Percentiles rank a stretch among this genome's conserved stretches.
phyloP scores from a whole-genome alignment of 768 basidiomycete species.

The Mycena haematopus region DNA sequence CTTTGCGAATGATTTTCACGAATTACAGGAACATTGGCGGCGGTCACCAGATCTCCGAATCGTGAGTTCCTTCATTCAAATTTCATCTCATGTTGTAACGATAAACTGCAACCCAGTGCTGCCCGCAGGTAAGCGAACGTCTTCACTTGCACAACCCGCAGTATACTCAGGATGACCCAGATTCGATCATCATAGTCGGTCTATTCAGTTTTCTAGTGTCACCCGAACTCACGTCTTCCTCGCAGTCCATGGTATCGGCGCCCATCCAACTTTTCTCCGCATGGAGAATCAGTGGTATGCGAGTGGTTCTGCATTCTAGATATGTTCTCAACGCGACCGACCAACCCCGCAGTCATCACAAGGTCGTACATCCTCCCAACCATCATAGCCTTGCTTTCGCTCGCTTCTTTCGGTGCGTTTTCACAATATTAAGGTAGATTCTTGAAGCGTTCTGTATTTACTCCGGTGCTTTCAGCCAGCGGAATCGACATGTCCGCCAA shows the following conservation, averaged over 20 bases:
- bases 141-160: neutral
- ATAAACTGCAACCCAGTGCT: constrained; percentile 2
- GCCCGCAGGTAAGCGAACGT: constrained; percentile 5
- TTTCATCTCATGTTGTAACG: neutral
- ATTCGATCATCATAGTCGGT: constrained; percentile 20
- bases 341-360: constrained; percentile 14
- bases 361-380: constrained; percentile 10
- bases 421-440: no score
- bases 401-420: constrained; percentile 13
- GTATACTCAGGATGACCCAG: neutral
- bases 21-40: neutral
- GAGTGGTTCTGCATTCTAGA: neutral
- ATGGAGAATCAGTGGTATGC: constrained; percentile 18
- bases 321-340: neutral
- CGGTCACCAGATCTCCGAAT: neutral
- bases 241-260: constrained; percentile 15
- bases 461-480: neutral
- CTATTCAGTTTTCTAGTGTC: neutral
- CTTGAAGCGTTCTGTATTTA: neutral
- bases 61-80: neutral
- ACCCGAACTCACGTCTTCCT: neutral
- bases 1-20: neutral
- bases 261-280: constrained; percentile 25
- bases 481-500: constrained; percentile 8
- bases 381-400: constrained; percentile 13